Evolutionary conservation across 805 yeast genomes (phyloP), one percentile per base, ranked within the genome.

Genomic region (Barnettozyma wickerhamii): DNA sequence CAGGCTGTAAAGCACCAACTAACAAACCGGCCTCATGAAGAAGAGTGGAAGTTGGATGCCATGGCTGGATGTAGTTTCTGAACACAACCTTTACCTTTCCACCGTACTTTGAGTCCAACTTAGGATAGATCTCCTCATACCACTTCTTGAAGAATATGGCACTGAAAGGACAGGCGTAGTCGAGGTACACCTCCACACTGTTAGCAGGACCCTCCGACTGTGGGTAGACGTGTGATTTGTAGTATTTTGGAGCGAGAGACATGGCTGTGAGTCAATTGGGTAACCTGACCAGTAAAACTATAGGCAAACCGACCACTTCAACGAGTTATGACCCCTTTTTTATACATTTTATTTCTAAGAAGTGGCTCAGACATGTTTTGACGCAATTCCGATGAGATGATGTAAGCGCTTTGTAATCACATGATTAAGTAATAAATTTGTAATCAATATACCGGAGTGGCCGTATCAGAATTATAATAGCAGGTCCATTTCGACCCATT

Each of bases 21-120:
- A 81, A 89, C 19, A 88, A 59, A 0, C 84, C 71, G 31, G 84
- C 83, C 55, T 88, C 95, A 57, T 83, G 82, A 30, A 79, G 66
- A 28, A 77, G 62, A 5, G 76, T 72, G 1, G 91, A 81, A 41
- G 79, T 76, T 33, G 90, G 81, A 59, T 88, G 96, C 95, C 95
- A 88, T 49, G 95, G 93, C 65, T 88, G 96, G n/a, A 84, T 69
- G 30, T 81, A 88, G 54, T 85, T 82, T 46, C 79, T 72, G 59
- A 82, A 77, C 10, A 79, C 74, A 46, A 85, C 71, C 49, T 77
- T 75, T 51, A 81, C 75, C 45, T 72, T 59, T 42, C 69, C 69
- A 2, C 80, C 74, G 38, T 67, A 63, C 40, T 68, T 62, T 23
- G 59, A 47, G 36, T 71, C 67, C 35, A 81, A 61, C 21, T 55